A percentile compares a stretch with the other conserved stretches of the same genome.
phyloP scores from a whole-genome alignment of 2,329 filamentous ascomycete species.

The Fusarium longipes region DNA sequence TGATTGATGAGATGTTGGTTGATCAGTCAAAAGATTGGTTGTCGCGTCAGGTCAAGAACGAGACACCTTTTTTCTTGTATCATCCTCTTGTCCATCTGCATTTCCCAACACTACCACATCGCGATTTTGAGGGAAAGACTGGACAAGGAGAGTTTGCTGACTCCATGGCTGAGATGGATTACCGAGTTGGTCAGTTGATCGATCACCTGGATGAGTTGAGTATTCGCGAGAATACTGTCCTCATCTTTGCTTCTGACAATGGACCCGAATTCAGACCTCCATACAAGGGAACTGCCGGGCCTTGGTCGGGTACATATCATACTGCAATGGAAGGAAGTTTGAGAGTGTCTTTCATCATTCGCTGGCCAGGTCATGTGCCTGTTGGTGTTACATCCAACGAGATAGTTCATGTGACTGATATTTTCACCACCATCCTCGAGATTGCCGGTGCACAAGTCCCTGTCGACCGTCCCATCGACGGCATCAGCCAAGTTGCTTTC shows the following conservation, averaged over 20 bases:
- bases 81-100: constrained; percentile 51
- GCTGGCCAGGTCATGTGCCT: constrained; percentile 50
- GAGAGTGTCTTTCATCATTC: constrained; percentile 51
- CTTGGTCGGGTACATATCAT: constrained; percentile 52
- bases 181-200: constrained; percentile 48
- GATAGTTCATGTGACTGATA: constrained; percentile 50
- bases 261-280: constrained; percentile 51
- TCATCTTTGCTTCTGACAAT: constrained; percentile 53
- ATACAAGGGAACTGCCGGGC: constrained; percentile 49
- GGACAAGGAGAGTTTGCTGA: constrained; percentile 49
- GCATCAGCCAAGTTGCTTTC: constrained; percentile 45
- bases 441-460: constrained; percentile 41
- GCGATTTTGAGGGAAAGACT: constrained; percentile 46
- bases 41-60: constrained; percentile 36
- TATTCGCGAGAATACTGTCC: constrained; percentile 47
- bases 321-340: constrained; percentile 53
- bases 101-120: constrained; percentile 50
- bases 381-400: constrained; percentile 44
- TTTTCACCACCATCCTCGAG: constrained; percentile 48
- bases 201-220: constrained; percentile 49
- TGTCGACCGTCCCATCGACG: constrained; percentile 48
- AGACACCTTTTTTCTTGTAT: constrained; percentile 49
- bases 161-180: constrained; percentile 51
- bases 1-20: constrained; percentile 51
- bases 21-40: constrained; percentile 50